phyloP scores from a whole-genome alignment of 495 filamentous ascomycete genomes.

The Daldinia vernicosa region DNA sequence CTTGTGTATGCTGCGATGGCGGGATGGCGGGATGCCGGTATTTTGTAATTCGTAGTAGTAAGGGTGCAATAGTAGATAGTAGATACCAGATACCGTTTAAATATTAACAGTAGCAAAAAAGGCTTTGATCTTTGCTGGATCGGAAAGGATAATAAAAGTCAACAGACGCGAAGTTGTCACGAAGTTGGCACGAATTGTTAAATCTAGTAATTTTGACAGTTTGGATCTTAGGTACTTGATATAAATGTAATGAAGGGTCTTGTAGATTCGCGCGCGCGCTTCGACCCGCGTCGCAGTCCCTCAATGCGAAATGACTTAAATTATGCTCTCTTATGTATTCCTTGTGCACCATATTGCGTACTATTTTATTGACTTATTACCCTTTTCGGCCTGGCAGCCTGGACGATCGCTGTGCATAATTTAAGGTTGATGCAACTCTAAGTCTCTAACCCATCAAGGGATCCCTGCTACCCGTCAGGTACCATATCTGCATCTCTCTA shows the following conservation, averaged over 20 bases:
- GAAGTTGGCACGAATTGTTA: background rate
- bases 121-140: background rate
- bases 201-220: background rate
- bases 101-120: background rate
- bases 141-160: background rate
- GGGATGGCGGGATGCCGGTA: background rate
- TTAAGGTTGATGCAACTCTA: constrained; percentile 24
- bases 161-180: background rate
- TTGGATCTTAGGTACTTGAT: background rate
- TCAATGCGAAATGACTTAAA: constrained; percentile 2
- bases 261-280: constrained; percentile 18
- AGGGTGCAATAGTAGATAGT: no score
- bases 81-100: no score
- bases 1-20: background rate
- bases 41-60: background rate
- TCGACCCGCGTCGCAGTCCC: constrained; percentile 12
- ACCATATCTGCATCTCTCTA: constrained; percentile 5
- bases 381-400: constrained; percentile 9
- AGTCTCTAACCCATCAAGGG: constrained; percentile 5
- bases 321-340: background rate
- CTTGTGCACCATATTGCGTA: constrained; percentile 15
- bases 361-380: constrained; percentile 33
- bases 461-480: constrained; percentile 28
- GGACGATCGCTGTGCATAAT: constrained; percentile 2
- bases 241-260: background rate